Conservation (phyloP, 768 basidiomycete genomes). For the Boletus rufocinnamomeus region DNA sequence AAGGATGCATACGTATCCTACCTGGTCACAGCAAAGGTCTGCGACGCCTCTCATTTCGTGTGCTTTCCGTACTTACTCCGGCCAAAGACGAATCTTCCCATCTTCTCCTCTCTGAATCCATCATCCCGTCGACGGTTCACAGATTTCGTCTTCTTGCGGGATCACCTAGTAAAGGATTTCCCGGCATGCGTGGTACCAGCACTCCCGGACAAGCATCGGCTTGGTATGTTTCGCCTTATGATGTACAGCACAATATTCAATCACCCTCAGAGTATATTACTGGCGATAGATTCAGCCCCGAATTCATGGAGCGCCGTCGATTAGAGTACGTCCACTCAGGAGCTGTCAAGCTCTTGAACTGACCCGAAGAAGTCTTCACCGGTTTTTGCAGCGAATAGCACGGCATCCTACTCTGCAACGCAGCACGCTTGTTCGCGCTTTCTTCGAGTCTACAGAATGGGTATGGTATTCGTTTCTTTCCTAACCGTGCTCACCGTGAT, state of each 20-base stretch:
- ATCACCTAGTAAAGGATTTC: conserved; percentile 87
- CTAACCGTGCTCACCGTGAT: conserved; percentile 5
- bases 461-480: conserved; percentile 44
- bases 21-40: conserved; percentile 83
- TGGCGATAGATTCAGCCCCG: conserved; percentile 94
- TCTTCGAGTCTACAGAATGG: conserved; percentile 99
- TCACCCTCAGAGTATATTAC: conserved; percentile 83
- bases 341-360: conserved; percentile 1
- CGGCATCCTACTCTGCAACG: conserved; percentile 94
- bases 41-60: conserved; percentile 18
- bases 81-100: conserved; percentile 82
- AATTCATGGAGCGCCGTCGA: conserved; percentile 94
- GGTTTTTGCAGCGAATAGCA: conserved; percentile 88
- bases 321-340: conserved; percentile 63
- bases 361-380: conserved; percentile 66
- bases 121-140: conserved; percentile 88
- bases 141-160: conserved; percentile 93
- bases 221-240: conserved; percentile 59
- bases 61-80: conserved; percentile 11
- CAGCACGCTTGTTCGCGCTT: conserved; percentile 87
- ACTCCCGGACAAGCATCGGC: conserved; percentile 92
- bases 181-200: conserved; percentile 98
- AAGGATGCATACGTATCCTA: conserved; percentile 98
- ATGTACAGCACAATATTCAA: conserved; percentile 3
- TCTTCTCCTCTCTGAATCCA: conserved; percentile 75